A percentile compares a stretch with the other conserved stretches of the same genome.
Conservation (phyloP, 179 eudicot species). For the Amaranthus tricolor region DNA sequence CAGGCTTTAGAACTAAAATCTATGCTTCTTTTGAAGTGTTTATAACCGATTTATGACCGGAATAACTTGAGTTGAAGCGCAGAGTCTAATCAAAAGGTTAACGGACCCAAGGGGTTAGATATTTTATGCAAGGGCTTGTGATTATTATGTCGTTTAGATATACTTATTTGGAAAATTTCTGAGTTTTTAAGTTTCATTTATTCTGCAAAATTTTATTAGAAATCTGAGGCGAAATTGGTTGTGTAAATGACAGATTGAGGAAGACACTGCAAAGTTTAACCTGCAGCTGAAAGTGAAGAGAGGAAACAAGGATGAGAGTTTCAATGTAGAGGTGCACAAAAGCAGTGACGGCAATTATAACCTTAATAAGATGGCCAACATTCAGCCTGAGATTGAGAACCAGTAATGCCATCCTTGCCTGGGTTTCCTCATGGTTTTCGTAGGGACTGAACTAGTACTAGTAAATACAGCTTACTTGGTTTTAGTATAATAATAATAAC, state of each 20-base stretch:
- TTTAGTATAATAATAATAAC: neutral
- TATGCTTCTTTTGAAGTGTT: too few relatives aligned
- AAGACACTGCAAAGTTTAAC: slow-evolving; percentile 57
- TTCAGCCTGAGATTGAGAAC: slow-evolving; percentile 28
- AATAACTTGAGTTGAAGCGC: too few relatives aligned
- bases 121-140: too few relatives aligned
- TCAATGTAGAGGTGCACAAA: slow-evolving; percentile 86
- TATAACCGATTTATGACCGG: too few relatives aligned
- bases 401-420: neutral
- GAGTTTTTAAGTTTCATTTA: neutral
- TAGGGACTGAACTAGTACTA: neutral
- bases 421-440: neutral
- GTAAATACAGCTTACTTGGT: slow-evolving; percentile 5
- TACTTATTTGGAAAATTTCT: too few relatives aligned
- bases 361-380: slow-evolving; percentile 59
- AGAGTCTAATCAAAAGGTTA: too few relatives aligned
- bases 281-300: slow-evolving; percentile 74
- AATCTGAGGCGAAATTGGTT: neutral
- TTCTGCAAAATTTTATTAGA: neutral
- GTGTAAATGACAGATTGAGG: slow-evolving; percentile 42
- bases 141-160: too few relatives aligned
- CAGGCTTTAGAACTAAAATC: too few relatives aligned
- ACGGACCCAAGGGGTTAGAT: too few relatives aligned
- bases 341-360: slow-evolving; percentile 57
- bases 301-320: slow-evolving; percentile 69